These are phyloP conservation scores for Podaxis sp. DNA, from an alignment of 768 basidiomycete species.

Conservation along the genomic window DNA sequence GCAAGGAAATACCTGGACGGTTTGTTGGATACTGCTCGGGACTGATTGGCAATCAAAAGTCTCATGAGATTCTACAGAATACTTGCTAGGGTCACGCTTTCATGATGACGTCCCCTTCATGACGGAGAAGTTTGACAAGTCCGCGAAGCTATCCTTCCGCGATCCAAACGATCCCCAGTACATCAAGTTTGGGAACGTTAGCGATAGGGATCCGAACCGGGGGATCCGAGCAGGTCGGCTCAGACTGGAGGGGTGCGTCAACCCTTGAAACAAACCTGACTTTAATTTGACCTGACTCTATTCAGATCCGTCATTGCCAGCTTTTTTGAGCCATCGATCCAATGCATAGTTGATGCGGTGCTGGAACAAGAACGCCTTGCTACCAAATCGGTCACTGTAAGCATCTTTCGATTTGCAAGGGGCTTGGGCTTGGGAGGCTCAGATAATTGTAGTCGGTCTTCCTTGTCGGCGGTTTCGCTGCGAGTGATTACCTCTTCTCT, in stretches of 20 bases:
- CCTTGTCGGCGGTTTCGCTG: conserved; percentile 24
- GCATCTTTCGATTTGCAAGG: background rate
- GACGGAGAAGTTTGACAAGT: conserved; percentile 21
- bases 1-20: conserved; percentile 35
- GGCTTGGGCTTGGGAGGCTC: background rate
- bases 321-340: conserved; percentile 22
- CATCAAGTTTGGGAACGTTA: conserved; percentile 20
- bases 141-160: conserved; percentile 22
- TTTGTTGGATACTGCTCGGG: conserved; percentile 17
- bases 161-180: conserved; percentile 20
- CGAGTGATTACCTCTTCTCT: conserved; percentile 22
- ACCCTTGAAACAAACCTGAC: background rate
- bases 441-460: conserved; percentile 18
- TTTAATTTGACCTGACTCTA: no score
- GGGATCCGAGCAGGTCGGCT: conserved; percentile 22
- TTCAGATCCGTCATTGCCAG: conserved; percentile 17
- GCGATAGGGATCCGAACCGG: conserved; percentile 19
- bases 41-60: background rate
- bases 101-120: conserved; percentile 19
- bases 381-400: conserved; percentile 17
- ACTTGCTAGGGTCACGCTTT: conserved; percentile 16
- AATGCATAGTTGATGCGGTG: conserved; percentile 19
- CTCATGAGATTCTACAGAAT: conserved; percentile 5
- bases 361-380: conserved; percentile 15
- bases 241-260: conserved; percentile 20